phyloP scores from a whole-genome alignment of 805 yeast genomes.

The Gaillardinia entomophila region DNA sequence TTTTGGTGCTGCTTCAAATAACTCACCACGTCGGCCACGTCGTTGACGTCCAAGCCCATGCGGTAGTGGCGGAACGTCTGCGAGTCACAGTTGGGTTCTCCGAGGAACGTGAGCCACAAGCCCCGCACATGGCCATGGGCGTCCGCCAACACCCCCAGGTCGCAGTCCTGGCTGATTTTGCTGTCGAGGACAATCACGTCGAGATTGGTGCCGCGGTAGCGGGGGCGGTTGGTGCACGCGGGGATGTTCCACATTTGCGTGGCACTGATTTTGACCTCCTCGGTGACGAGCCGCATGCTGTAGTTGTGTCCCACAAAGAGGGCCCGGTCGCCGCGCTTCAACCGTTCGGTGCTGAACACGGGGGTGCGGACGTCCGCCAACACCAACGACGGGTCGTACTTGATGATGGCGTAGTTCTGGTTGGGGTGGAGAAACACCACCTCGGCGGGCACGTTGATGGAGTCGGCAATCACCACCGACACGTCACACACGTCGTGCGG shows the following conservation, averaged over 20 bases:
- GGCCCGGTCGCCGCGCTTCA: slow-evolving; percentile 70
- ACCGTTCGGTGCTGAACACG: slow-evolving; percentile 45
- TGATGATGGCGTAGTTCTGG: slow-evolving; percentile 75
- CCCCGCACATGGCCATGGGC: slow-evolving; percentile 76
- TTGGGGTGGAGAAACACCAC: slow-evolving; percentile 85
- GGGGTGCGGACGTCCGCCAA: slow-evolving; percentile 70
- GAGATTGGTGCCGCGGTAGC: slow-evolving; percentile 79
- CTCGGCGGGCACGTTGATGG: slow-evolving; percentile 71
- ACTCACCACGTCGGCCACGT: slow-evolving; percentile 52
- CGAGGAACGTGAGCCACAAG: slow-evolving; percentile 78
- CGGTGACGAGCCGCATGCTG: slow-evolving; percentile 61
- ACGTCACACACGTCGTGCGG: slow-evolving; percentile 83
- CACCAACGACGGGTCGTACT: slow-evolving; percentile 74
- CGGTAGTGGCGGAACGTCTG: slow-evolving; percentile 55
- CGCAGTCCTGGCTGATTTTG: slow-evolving; percentile 64
- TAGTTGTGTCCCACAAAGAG: slow-evolving; percentile 79
- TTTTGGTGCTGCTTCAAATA: slow-evolving; percentile 42
- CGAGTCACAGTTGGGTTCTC: slow-evolving; percentile 55
- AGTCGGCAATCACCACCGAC: slow-evolving; percentile 76
- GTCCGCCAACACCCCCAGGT: slow-evolving; percentile 74
- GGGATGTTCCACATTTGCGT: slow-evolving; percentile 72
- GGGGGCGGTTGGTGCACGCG: slow-evolving; percentile 60
- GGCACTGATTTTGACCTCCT: slow-evolving; percentile 73
- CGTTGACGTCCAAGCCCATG: slow-evolving; percentile 74
- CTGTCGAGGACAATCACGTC: slow-evolving; percentile 76